phyloP scores from a whole-genome alignment of 2,329 filamentous ascomycete genomes.

The Fusarium albosuccineum region DNA sequence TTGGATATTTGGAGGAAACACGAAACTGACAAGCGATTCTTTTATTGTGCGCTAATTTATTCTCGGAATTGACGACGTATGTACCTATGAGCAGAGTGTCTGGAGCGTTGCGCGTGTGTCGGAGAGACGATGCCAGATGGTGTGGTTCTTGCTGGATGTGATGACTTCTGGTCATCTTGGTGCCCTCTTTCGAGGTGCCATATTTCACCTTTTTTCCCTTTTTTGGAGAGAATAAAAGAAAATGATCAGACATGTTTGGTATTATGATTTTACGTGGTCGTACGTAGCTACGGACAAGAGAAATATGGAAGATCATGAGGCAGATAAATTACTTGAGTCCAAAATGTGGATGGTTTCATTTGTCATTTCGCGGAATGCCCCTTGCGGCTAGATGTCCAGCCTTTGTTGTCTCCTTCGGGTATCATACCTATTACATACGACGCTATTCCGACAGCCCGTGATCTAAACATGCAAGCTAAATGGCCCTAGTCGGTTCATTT shows the following conservation, averaged over 20 bases:
- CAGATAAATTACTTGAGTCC: slow-evolving; percentile 26
- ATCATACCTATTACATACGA: slow-evolving; percentile 39
- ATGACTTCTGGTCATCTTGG: slow-evolving; percentile 33
- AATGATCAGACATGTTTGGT: slow-evolving; percentile 43
- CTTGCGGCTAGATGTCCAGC: neutral
- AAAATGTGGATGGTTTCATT: slow-evolving; percentile 8
- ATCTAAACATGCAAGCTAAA: slow-evolving; percentile 15
- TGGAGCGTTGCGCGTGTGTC: slow-evolving; percentile 24
- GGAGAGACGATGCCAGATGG: slow-evolving; percentile 24
- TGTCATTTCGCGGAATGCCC: slow-evolving; percentile 3
- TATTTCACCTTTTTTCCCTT: slow-evolving; percentile 30
- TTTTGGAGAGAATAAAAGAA: slow-evolving; percentile 35
- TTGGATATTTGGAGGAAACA: slow-evolving; percentile 39
- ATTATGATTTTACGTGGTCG: slow-evolving; percentile 31
- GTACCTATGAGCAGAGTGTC: slow-evolving; percentile 42
- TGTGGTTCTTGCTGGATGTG: slow-evolving; percentile 30
- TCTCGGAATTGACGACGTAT: slow-evolving; percentile 44
- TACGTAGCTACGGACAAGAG: slow-evolving; percentile 26
- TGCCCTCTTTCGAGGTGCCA: slow-evolving; percentile 6
- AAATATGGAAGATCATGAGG: slow-evolving; percentile 38
- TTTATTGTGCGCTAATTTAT: slow-evolving; percentile 37
- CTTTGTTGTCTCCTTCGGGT: slow-evolving; percentile 30
- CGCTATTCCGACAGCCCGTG: slow-evolving; percentile 15
- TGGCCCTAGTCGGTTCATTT: slow-evolving; percentile 1
- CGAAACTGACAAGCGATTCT: slow-evolving; percentile 39